Evolutionary conservation across 2,329 filamentous ascomycete species (phyloP), one percentile per base, ranked within the genome.

Genomic region (Aspergillus tubingensis): DNA sequence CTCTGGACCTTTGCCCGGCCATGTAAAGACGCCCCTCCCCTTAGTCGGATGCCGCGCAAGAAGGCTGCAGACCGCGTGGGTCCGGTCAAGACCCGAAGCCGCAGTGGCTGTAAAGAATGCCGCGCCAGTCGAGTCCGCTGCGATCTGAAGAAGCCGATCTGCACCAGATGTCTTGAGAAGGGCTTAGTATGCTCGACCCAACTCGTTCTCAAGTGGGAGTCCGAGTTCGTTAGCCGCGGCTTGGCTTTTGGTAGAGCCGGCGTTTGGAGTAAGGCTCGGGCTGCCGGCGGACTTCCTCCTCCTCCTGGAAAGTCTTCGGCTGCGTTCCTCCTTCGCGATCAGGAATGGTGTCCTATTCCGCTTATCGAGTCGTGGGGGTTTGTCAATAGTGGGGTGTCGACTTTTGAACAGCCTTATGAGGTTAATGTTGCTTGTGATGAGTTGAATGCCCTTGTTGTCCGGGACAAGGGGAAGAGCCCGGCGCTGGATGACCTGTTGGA

Each of bases 171-270:
- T 62, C 59, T 60, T 57, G 70, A 74, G 59, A 74, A 70, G 64
- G 72, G 73, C 1, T 59, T 78, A 15, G 65, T 65, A 5, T 79
- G 77, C 58, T 71, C 72, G 11, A 76, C 73, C 4, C 71, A 76
- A 58, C 63, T 78, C 66, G 67, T 72, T 47, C 56, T 76, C 11
- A 76, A 76, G 67, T 76, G 74, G 74, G 69, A 76, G 61, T 72
- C 73, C 2, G 78, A 80, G 58, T 80, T 78, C 61, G 65, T 64
- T 54, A 76, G 70, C 54, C 75, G 75, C 8, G 78, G 78, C 10
- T 64, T 77, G 54, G 77, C 78, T 5, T 80, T 80, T 67, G 78
- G 78, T 4, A 70, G 78, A 54, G 68, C 76, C 23, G 78, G 78
- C 38, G 72, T 79, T 38, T 79, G 78, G 78, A 76, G 67, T 58